Percentiles rank a stretch among this genome's conserved stretches.
Evolutionary conservation across 2,329 filamentous ascomycete species (phyloP).

Genomic region (Alternaria sp.): DNA sequence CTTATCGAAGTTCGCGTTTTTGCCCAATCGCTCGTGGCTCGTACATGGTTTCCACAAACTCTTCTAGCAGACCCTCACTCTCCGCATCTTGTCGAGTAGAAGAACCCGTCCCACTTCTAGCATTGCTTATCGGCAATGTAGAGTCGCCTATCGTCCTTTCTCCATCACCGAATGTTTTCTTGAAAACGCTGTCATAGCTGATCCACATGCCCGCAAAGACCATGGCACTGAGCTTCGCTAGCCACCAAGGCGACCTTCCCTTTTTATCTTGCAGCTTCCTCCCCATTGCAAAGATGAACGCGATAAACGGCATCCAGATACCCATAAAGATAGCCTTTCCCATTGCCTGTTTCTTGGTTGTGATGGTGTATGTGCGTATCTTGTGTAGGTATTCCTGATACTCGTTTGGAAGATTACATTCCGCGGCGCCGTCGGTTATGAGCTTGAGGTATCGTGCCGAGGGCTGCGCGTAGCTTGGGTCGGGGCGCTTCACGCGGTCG

Average conservation of each 20-base stretch:
- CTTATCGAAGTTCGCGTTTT: not conserved
- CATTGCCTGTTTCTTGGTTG: conserved; percentile 68
- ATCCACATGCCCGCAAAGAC: conserved; percentile 67
- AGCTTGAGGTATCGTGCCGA: conserved; percentile 84
- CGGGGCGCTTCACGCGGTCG: conserved; percentile 63
- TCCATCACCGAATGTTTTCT: conserved; percentile 80
- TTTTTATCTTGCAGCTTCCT: conserved; percentile 66
- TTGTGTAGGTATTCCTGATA: conserved; percentile 76
- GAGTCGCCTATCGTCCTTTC: conserved; percentile 64
- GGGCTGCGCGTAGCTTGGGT: conserved; percentile 77
- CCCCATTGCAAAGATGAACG: conserved; percentile 59
- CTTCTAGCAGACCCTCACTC: conserved; percentile 18
- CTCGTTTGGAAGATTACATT: conserved; percentile 78
- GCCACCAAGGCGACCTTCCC: conserved; percentile 73
- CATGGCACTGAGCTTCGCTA: conserved; percentile 59
- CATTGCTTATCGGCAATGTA: not conserved
- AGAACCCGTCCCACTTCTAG: not conserved
- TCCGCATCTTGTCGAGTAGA: conserved; percentile 13
- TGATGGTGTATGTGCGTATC: conserved; percentile 74
- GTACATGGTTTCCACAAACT: not conserved
- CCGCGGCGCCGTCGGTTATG: conserved; percentile 76
- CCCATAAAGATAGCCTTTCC: conserved; percentile 69
- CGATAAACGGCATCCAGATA: conserved; percentile 65
- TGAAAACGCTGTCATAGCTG: conserved; percentile 69
- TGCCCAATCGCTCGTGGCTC: not conserved